Evolutionary conservation across 2,329 filamentous ascomycete species (phyloP), one percentile per base, ranked within the genome.

Genomic region (Clarireedia monteithiana): DNA sequence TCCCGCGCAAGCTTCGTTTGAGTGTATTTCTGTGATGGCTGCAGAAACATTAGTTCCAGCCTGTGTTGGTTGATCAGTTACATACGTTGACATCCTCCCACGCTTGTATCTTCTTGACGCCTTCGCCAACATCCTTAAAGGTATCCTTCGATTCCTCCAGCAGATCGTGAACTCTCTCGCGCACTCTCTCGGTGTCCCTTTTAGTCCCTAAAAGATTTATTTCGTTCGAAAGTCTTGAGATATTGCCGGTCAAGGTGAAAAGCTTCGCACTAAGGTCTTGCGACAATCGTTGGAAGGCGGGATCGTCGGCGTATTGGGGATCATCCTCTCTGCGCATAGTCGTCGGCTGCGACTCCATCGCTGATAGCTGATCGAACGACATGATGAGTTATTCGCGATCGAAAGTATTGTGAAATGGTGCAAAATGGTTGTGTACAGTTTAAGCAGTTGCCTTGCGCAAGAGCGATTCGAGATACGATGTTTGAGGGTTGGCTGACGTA

Each of bases 1-100:
- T 97, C 91, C 68, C 89, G 88, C 60, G 90, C 92, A 36, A 99
- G 81, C 71, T 97, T 97, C 64, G 92, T 89, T 68, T 96, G 92
- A 23, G 91, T 94, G 76, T 95, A 97, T 73, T 92, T 95, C 77
- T 99, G 94, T 54, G 90, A 88, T 59, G 92, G 89, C 90, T 96
- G 58, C 38, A 45, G 5, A 5, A 48, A 7, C 39, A 44, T 62
- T 56, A 60, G 50, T 49, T 48, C 20, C 26, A 34, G 49, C 44
- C 27, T 14, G 55, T 70, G 1, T n/a, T 38, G n/a, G n/a, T 26
- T 4, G 10, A 24, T 17, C 38, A 20, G 10, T 48, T 44, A 63
- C 81, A 63, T 78, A 91, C 87, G 69, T 85, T 89, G 51, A 90
- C 84, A 67, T 92, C 90, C 69, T 84, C 89, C 91, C 82, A 97